Evolutionary conservation across 768 basidiomycete species (phyloP).

Genomic region (Boletus sp.): DNA sequence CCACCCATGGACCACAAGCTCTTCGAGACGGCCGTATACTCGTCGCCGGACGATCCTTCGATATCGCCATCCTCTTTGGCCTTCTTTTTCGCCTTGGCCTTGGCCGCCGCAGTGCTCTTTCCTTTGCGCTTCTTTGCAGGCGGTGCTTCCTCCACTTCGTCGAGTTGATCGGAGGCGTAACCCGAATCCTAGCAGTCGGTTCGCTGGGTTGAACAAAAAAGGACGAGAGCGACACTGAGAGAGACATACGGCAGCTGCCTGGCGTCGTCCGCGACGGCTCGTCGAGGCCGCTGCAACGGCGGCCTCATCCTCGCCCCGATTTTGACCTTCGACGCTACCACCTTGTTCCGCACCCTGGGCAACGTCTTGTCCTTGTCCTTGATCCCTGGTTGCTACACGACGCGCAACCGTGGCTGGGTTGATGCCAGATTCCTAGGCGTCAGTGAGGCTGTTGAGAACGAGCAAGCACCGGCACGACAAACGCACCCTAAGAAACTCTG

Average conservation of each 20-base stretch:
- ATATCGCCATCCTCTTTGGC: slow-evolving; percentile 47
- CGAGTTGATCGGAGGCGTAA: slow-evolving; percentile 74
- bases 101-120: slow-evolving; percentile 37
- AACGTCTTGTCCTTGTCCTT: slow-evolving; percentile 32
- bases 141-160: slow-evolving; percentile 48
- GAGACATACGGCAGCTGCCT: slow-evolving; percentile 8
- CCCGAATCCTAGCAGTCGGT: slow-evolving; percentile 29
- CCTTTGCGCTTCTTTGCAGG: slow-evolving; percentile 54
- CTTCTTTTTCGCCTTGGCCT: slow-evolving; percentile 38
- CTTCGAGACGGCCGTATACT: slow-evolving; percentile 64
- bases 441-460: slow-evolving; percentile 17
- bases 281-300: slow-evolving; percentile 5
- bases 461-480: neutral
- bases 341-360: slow-evolving; percentile 9
- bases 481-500: slow-evolving; percentile 71
- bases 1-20: slow-evolving; percentile 37
- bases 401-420: slow-evolving; percentile 41
- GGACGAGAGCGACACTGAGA: neutral
- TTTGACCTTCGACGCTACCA: slow-evolving; percentile 9
- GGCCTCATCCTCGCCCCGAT: slow-evolving; percentile 1
- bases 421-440: slow-evolving; percentile 49
- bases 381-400: slow-evolving; percentile 31
- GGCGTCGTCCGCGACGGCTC: slow-evolving; percentile 15
- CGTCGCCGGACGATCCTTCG: slow-evolving; percentile 55
- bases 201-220: neutral